Conservation (phyloP, 345 rosid species). For the Bruguiera gymnorhiza region DNA sequence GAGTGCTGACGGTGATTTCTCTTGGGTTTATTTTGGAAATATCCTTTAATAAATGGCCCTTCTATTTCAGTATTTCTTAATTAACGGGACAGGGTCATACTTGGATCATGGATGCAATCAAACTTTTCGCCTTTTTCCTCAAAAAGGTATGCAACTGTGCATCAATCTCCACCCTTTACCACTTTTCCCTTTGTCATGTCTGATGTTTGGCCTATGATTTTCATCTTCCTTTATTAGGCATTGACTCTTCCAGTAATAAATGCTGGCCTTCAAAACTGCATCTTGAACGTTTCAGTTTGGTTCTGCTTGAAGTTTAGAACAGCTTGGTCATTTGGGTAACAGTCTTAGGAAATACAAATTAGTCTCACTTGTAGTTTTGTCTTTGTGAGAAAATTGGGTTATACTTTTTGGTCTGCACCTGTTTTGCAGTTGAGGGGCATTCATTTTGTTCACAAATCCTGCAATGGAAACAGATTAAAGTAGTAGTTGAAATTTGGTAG, state of each 20-base stretch:
- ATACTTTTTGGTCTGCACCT: background rate
- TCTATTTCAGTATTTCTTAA: constrained; percentile 9
- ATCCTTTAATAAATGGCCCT: constrained; percentile 20
- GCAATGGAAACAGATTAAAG: constrained; percentile 8
- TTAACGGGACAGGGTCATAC: constrained; percentile 17
- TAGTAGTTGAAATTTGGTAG: constrained; percentile 30
- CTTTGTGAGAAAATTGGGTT: background rate
- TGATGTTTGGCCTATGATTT: background rate
- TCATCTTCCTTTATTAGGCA: constrained; percentile 1
- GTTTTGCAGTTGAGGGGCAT: background rate
- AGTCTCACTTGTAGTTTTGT: constrained; percentile 9
- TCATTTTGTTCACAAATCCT: constrained; percentile 7
- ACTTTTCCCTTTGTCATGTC: background rate
- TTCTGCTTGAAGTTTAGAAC: constrained; percentile 10
- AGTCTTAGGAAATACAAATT: constrained; percentile 14
- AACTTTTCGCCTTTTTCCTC: background rate
- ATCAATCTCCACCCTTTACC: constrained; percentile 25
- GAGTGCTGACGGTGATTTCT: constrained; percentile 11
- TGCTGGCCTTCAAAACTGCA: constrained; percentile 16
- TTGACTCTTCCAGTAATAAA: constrained; percentile 4
- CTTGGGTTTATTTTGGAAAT: background rate
- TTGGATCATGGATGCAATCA: constrained; percentile 18
- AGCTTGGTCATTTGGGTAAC: constrained; percentile 20
- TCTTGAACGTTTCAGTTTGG: constrained; percentile 3
- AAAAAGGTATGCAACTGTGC: constrained; percentile 4